Conservation (phyloP, 2,329 filamentous ascomycete species). For the Fusarium metavorans region DNA sequence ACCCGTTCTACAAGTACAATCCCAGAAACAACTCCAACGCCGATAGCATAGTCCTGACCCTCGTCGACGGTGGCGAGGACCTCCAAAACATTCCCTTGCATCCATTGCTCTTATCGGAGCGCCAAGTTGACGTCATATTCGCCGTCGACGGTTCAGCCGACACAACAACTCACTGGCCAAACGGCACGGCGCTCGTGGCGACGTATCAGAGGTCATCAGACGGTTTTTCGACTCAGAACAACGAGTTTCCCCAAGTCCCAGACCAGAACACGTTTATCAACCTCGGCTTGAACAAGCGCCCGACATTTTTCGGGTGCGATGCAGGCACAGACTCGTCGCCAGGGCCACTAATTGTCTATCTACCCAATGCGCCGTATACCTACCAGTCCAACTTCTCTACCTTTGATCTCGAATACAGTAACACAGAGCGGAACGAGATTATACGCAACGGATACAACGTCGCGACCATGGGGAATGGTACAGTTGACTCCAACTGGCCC, state of each 20-base stretch:
- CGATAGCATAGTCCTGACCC: constrained; percentile 66
- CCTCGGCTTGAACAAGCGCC: constrained; percentile 76
- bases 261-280: constrained; percentile 84
- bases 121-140: constrained; percentile 83
- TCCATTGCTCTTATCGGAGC: constrained; percentile 79
- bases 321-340: constrained; percentile 43
- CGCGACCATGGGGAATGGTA: constrained; percentile 56
- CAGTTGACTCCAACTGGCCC: constrained; percentile 77
- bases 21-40: constrained; percentile 69
- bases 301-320: constrained; percentile 86
- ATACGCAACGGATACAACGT: constrained; percentile 85
- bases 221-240: constrained; percentile 68
- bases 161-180: constrained; percentile 77
- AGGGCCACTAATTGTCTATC: constrained; percentile 80
- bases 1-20: constrained; percentile 79
- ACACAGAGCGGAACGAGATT: constrained; percentile 75
- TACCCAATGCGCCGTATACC: constrained; percentile 84
- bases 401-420: constrained; percentile 72
- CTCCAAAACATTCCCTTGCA: constrained; percentile 83
- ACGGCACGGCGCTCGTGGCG: constrained; percentile 79
- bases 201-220: constrained; percentile 77
- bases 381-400: constrained; percentile 80
- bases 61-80: constrained; percentile 85
- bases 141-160: constrained; percentile 84
- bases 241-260: constrained; percentile 78